Conservation (phyloP, 768 basidiomycete genomes). For the Pulveroboletus frians region DNA sequence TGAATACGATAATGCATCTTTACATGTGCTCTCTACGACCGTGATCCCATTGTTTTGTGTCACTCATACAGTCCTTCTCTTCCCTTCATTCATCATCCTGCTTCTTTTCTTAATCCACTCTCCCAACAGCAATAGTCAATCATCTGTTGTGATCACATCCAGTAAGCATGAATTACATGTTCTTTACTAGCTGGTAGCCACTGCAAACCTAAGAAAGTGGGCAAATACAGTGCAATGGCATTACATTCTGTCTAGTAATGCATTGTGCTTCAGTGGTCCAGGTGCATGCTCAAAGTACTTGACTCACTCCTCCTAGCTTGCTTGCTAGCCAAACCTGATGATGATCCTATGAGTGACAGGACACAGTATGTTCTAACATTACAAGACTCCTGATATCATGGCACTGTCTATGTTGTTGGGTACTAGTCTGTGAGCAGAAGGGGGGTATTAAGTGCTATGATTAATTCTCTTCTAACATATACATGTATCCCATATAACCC, state of each 20-base stretch:
- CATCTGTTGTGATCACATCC: constrained; percentile 24
- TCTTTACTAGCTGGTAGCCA: constrained; percentile 2
- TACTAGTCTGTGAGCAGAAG: too few species aligned
- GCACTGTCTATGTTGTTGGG: too few species aligned
- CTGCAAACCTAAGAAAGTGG: constrained; percentile 3
- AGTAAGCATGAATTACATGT: constrained; percentile 18
- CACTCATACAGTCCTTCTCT: constrained; percentile 14
- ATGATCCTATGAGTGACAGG: too few species aligned
- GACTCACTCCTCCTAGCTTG: too few species aligned
- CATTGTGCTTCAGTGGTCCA: too few species aligned
- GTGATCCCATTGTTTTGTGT: constrained; percentile 18
- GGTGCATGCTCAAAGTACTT: too few species aligned
- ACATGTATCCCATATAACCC: too few species aligned
- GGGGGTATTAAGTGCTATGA: too few species aligned
- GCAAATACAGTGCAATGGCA: constrained; percentile 1
- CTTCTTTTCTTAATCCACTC: constrained; percentile 11
- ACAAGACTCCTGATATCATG: too few species aligned
- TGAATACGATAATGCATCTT: constrained; percentile 32
- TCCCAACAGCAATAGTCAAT: constrained; percentile 22
- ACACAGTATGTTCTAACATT: too few species aligned
- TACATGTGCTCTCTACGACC: constrained; percentile 18
- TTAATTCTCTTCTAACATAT: too few species aligned
- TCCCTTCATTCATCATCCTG: constrained; percentile 17
- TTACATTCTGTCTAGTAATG: neutral
- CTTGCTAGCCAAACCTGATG: too few species aligned